Evolutionary conservation across 352 stramenopile species (phyloP).

Genomic region (Phytophthora crassamura): DNA sequence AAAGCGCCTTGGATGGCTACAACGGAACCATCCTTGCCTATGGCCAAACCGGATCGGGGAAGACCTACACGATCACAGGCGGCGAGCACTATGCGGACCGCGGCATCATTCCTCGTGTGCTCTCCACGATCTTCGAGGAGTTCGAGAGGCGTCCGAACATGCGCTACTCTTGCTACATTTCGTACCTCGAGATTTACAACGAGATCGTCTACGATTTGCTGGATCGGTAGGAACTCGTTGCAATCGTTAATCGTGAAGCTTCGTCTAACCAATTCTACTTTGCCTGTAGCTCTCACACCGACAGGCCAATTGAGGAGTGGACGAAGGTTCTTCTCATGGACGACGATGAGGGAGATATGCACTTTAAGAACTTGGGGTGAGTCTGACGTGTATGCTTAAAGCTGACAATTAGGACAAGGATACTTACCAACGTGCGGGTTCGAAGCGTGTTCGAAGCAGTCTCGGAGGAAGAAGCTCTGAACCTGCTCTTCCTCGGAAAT

Average conservation of each 20-base stretch:
- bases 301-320: slow-evolving; percentile 80
- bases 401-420: too few species aligned
- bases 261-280: not conserved
- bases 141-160: slow-evolving; percentile 66
- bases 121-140: slow-evolving; percentile 93
- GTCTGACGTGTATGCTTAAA: not conserved
- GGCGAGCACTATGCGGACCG: slow-evolving; percentile 94
- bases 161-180: slow-evolving; percentile 91
- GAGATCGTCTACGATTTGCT: slow-evolving; percentile 96
- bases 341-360: slow-evolving; percentile 81
- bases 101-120: slow-evolving; percentile 94
- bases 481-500: slow-evolving; percentile 96
- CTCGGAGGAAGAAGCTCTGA: slow-evolving; percentile 94
- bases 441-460: slow-evolving; percentile 79
- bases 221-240: slow-evolving; percentile 38
- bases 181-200: slow-evolving; percentile 98
- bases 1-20: slow-evolving; percentile 72
- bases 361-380: slow-evolving; percentile 80
- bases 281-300: slow-evolving; percentile 59
- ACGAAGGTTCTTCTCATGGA: slow-evolving; percentile 83
- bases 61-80: slow-evolving; percentile 84
- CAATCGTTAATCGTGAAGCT: not conserved
- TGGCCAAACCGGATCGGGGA: slow-evolving; percentile 73
- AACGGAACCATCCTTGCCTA: slow-evolving; percentile 82
- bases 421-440: not conserved